phyloP scores from a whole-genome alignment of 805 yeast genomes.

The Ogataea naganishii region DNA sequence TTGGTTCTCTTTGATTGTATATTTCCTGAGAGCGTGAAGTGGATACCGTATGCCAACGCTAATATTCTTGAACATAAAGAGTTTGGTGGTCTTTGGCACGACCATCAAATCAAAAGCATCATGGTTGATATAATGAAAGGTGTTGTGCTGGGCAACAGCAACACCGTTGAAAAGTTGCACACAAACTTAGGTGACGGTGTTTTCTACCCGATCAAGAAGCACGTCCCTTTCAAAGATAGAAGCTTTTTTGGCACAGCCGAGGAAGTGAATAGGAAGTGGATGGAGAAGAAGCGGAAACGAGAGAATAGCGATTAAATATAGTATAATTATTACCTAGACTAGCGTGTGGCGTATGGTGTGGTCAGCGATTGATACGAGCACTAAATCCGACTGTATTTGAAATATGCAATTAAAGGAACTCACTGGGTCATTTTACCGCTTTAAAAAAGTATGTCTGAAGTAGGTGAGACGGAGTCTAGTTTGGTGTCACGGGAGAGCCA shows the following conservation, averaged over 20 bases:
- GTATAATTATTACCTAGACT: too few species aligned
- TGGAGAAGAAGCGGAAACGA: slow-evolving; percentile 28
- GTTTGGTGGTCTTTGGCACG: slow-evolving; percentile 44
- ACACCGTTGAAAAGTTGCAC: slow-evolving; percentile 15
- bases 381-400: too few species aligned
- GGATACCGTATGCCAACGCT: slow-evolving; percentile 36
- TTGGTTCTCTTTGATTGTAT: slow-evolving; percentile 79
- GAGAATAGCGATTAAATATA: too few species aligned
- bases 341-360: too few species aligned
- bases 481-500: too few species aligned
- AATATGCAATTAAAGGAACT: too few species aligned
- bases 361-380: too few species aligned
- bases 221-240: slow-evolving; percentile 51
- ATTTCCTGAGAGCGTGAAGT: slow-evolving; percentile 51
- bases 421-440: too few species aligned
- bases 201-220: slow-evolving; percentile 49
- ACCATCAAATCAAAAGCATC: slow-evolving; percentile 46
- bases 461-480: too few species aligned
- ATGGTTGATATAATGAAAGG: slow-evolving; percentile 42
- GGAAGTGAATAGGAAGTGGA: slow-evolving; percentile 56
- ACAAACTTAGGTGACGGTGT: slow-evolving; percentile 69
- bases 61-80: slow-evolving; percentile 31
- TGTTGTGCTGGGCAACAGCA: slow-evolving; percentile 17
- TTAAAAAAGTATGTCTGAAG: too few species aligned
- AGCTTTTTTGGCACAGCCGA: slow-evolving; percentile 58